Conservation (phyloP, 2,329 filamentous ascomycete species). For the Aspergillus sojae region DNA sequence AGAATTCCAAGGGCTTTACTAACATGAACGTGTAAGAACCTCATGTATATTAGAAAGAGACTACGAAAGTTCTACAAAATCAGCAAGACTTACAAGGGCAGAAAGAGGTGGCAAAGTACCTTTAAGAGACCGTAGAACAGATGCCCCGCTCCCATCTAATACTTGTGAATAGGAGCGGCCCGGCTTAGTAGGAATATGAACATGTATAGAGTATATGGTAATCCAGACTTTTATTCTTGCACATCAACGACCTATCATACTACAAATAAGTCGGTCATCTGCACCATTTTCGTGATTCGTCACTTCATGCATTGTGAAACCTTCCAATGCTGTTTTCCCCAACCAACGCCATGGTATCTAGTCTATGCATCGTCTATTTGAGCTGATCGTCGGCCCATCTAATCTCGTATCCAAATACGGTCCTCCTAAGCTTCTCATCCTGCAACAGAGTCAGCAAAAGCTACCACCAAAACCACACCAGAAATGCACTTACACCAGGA, state of each 20-base stretch:
- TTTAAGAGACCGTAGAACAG: too few species aligned
- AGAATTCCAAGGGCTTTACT: too few species aligned
- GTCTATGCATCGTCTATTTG: constrained; percentile 8
- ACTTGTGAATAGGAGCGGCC: neutral
- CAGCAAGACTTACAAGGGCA: too few species aligned
- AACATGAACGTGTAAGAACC: too few species aligned
- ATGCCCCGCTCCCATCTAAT: neutral
- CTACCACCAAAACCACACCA: neutral
- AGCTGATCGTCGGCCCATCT: constrained; percentile 58
- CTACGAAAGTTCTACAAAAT: too few species aligned
- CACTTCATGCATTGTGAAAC: neutral
- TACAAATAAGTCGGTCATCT: neutral
- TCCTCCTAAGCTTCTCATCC: constrained; percentile 78
- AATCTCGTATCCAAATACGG: constrained; percentile 77
- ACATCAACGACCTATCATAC: neutral
- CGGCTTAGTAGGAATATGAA: neutral
- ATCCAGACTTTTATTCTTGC: neutral
- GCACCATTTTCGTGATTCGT: neutral
- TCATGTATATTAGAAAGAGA: too few species aligned
- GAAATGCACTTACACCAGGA: constrained; percentile 61
- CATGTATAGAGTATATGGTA: neutral
- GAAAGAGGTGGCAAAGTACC: too few species aligned
- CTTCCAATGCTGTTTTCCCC: neutral
- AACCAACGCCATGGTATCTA: neutral
- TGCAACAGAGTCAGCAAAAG: constrained; percentile 30